Evolutionary conservation across 108 stramenopile species (phyloP).

Genomic region (Stephanodiscus triporus): DNA sequence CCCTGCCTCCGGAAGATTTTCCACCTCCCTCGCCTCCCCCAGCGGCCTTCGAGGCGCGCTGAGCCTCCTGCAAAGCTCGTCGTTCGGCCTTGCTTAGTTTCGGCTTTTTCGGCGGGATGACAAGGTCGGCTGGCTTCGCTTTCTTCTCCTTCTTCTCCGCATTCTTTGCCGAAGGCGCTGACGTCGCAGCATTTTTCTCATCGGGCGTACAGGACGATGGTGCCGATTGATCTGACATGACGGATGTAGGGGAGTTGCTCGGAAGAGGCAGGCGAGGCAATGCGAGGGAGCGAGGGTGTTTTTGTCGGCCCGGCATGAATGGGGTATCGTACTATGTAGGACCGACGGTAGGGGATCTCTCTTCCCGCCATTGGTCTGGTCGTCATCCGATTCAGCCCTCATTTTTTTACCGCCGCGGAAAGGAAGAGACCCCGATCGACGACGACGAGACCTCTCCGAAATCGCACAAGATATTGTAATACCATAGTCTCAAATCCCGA

Average conservation of each 20-base stretch:
- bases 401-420: background rate
- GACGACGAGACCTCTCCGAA: background rate
- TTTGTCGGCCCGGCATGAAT: background rate
- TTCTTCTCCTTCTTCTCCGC: conserved; percentile 69
- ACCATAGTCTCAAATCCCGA: background rate
- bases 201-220: conserved; percentile 22
- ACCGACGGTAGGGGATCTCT: too few relatives aligned
- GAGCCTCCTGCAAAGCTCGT: conserved; percentile 90
- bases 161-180: conserved; percentile 44
- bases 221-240: conserved; percentile 17
- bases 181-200: conserved; percentile 44
- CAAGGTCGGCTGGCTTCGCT: conserved; percentile 58
- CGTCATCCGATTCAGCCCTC: background rate
- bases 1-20: conserved; percentile 20
- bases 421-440: background rate
- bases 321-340: background rate
- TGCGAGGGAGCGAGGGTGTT: too few relatives aligned
- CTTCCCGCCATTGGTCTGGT: background rate
- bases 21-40: conserved; percentile 24
- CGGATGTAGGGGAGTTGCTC: background rate
- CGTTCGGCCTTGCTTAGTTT: conserved; percentile 94
- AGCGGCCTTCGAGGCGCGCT: conserved; percentile 91
- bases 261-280: background rate
- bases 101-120: conserved; percentile 86
- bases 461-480: background rate